A percentile compares a stretch with the other conserved stretches of the same genome.
These are phyloP conservation scores for Xylariales sp. DNA, from an alignment of 2,329 filamentous ascomycete species.

Conservation along the genomic window DNA sequence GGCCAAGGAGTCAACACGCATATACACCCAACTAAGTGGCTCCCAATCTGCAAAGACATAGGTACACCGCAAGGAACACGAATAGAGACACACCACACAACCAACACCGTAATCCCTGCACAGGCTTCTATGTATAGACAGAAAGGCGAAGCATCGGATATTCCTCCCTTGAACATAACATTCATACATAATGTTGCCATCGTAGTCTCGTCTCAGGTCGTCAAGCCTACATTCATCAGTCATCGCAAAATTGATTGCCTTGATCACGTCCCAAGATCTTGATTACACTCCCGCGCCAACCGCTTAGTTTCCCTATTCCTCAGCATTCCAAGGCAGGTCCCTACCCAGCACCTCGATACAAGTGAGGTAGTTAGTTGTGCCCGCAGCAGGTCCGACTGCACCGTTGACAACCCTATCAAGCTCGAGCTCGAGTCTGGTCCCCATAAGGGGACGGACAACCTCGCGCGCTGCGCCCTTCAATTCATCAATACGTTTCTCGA, in stretches of 20 bases:
- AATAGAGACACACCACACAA: neutral
- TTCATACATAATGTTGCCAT: conserved; percentile 20
- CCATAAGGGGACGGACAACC: conserved; percentile 85
- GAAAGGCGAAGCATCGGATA: conserved; percentile 5
- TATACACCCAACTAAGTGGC: neutral
- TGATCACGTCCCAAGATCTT: neutral
- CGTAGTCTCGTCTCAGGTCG: conserved; percentile 30
- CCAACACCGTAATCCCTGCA: neutral
- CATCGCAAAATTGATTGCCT: conserved; percentile 13
- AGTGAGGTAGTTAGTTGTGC: conserved; percentile 49
- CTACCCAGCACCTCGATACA: conserved; percentile 50
- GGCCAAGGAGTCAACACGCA: neutral
- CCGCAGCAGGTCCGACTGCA: conserved; percentile 38
- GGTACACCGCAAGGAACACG: conserved; percentile 1
- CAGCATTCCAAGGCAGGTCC: conserved; percentile 50
- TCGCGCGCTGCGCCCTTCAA: conserved; percentile 86
- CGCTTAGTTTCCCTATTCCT: conserved; percentile 38
- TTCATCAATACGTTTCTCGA: conserved; percentile 89
- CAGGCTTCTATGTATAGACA: conserved; percentile 10
- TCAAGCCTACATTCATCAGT: conserved; percentile 26
- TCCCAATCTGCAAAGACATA: neutral
- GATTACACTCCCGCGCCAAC: neutral
- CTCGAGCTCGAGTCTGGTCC: conserved; percentile 85
- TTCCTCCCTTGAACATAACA: conserved; percentile 13
- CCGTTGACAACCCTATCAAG: conserved; percentile 56